phyloP scores from a whole-genome alignment of 805 yeast species.

The Candida qinlingensis region DNA sequence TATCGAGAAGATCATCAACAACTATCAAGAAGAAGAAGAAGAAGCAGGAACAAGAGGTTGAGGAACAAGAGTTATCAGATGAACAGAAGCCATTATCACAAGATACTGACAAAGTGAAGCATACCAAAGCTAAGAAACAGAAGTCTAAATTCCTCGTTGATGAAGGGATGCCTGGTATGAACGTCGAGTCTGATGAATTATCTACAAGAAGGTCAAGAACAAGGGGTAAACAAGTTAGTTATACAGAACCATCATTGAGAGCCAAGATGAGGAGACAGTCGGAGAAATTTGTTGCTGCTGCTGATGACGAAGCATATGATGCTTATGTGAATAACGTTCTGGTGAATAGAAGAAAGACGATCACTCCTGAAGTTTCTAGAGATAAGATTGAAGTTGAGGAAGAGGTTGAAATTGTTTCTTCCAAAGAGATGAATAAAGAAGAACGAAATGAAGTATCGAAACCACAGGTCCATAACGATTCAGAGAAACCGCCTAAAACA shows the following conservation, averaged over 20 bases:
- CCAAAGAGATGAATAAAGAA: constrained; percentile 3
- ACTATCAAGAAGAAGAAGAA: background rate
- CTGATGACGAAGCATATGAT: constrained; percentile 23
- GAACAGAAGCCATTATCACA: constrained; percentile 19
- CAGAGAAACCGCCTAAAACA: background rate
- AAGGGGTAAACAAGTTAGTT: constrained; percentile 53
- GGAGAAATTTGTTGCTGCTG: constrained; percentile 57
- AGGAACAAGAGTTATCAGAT: constrained; percentile 17
- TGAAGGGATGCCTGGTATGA: constrained; percentile 32
- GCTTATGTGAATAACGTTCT: constrained; percentile 2
- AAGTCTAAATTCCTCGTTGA: constrained; percentile 29
- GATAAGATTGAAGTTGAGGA: background rate
- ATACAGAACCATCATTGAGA: constrained; percentile 61
- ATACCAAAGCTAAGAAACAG: constrained; percentile 25
- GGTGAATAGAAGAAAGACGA: constrained; percentile 7
- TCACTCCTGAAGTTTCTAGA: constrained; percentile 2
- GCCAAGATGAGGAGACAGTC: constrained; percentile 66
- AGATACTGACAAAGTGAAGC: constrained; percentile 21
- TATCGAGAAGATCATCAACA: background rate
- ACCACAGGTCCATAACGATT: too few species aligned
- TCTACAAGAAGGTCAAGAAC: constrained; percentile 39
- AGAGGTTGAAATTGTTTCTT: background rate
- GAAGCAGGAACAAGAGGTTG: background rate
- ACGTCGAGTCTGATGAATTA: constrained; percentile 16
- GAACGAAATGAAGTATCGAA: background rate